Evolutionary conservation across 495 filamentous ascomycete species (phyloP), one percentile per base, ranked within the genome.

Genomic region (Annulohypoxylon stygium): DNA sequence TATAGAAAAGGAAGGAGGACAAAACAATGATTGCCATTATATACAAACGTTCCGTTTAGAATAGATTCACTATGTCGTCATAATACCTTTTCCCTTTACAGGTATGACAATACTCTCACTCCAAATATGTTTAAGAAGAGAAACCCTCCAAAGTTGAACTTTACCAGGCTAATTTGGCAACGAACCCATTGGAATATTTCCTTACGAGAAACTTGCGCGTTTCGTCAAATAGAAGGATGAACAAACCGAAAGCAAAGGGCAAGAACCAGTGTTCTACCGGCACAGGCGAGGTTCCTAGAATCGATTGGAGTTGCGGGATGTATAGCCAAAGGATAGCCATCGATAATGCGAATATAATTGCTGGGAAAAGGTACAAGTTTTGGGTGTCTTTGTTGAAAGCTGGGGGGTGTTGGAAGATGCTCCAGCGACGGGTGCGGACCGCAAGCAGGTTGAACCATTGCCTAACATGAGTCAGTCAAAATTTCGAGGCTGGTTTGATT

Each of bases 381-480:
- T 86, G 82, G 0, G 88, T 88, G 8, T 74, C 61, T 63, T 84
- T 85, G 67, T 88, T 89, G 75, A 89, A 86, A 7, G 84, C 72
- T 0, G 90, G 90, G 6, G 89, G 87, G 14, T 91, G 88, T 61
- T 91, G 88, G 72, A 93, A 88, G 62, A 92, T 88, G 58, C 83
- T 87, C 43, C 92, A 84, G n/a, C 88, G 85, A 1, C 89, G 79
- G 9, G 89, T 92, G 16, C 91, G 87, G 4, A 90, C 81, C 4
- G 84, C 86, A 61, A 93, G 83, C 10, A 93, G 83, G 75, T 90
- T 92, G 80, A 91, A 92, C 82, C 87, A 91, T 86, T 93, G 91
- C 81, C 86, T 88, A 33, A 25, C 3, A 1, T 1, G 53, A 20
- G 14, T 34, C 20, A 65, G 25, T 11, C 26, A 0, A 7, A 10